Evolutionary conservation across 202 grass and related monocot genomes (phyloP), one percentile per base, ranked within the genome.

Genomic region (Elaeis oleifera): DNA sequence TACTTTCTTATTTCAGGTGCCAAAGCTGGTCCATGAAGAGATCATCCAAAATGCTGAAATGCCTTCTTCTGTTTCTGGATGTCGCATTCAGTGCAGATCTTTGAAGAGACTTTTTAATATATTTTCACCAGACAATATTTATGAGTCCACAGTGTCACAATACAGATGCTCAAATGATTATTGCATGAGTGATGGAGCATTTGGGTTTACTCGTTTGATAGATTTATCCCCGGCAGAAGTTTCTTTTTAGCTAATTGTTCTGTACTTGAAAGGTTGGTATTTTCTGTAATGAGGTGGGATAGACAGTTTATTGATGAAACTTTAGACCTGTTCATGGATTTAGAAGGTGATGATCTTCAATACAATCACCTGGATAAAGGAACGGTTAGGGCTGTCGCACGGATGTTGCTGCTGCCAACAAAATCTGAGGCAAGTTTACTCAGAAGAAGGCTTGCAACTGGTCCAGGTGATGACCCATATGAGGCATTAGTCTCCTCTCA

Each of bases 61-160:
- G 52, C 68, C 80, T 51, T 71, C 24, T 69, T 70, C 68, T 49
- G 50, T 82, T 79, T 54, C 67, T 63, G 26, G 74, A 29, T 61
- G 53, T 76, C 80, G 70, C 60, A 69, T 99, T 63, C 72, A 16
- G 59, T 64, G 44, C 69, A 78, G 68, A 83, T 84, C 36, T 80
- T 87, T 90, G 31, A 66, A 80, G 56, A 83, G 73, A 56, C 73
- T 89, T 61, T 86, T 99, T 66, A 91, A 99, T 78, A 94, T 99
- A 80, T 99, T 99, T 83, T 86, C 78, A 52, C 71, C 85, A 23
- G 60, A 75, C 17, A 82, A 84, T 49, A 84, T 99, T 29, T 72
- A 94, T 70, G 23, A 75, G 53, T 94, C 88, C 23, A 74, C 75
- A 72, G 53, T 80, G 65, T 54, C 78, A 29, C 77, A 87, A 36